Percentiles rank a stretch among this genome's conserved stretches.
These are phyloP conservation scores for Coniochaeta sp. DNA, from an alignment of 2,329 filamentous ascomycete genomes.

Conservation along the genomic window DNA sequence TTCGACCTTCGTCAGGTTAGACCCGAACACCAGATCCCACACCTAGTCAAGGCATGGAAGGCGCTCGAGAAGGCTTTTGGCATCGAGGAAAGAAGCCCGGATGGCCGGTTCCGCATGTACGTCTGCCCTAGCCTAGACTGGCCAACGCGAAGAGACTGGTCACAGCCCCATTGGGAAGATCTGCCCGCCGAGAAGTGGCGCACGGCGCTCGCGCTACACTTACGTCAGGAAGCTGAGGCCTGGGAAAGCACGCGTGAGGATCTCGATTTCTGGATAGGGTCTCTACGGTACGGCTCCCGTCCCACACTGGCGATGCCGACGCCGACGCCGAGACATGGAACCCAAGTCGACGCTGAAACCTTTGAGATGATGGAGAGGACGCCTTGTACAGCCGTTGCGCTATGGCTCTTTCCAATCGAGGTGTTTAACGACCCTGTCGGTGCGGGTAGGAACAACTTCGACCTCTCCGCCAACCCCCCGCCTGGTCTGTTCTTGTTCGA, in stretches of 20 bases:
- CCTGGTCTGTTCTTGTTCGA: not conserved
- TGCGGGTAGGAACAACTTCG: not conserved
- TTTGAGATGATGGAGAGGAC: not conserved
- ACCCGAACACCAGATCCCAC: not conserved
- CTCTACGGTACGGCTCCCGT: not conserved
- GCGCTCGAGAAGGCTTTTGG: slow-evolving; percentile 4
- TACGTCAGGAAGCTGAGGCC: not conserved
- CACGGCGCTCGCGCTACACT: not conserved
- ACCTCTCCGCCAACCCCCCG: not conserved
- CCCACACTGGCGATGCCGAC: not conserved
- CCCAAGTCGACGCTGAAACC: not conserved
- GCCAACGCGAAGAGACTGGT: not conserved
- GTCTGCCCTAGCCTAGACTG: not conserved
- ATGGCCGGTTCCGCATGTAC: not conserved
- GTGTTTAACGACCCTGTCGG: not conserved
- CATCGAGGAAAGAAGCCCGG: not conserved
- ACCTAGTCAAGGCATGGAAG: not conserved
- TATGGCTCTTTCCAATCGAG: not conserved
- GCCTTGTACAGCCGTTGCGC: not conserved
- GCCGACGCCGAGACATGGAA: not conserved
- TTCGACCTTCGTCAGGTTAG: slow-evolving; percentile 4
- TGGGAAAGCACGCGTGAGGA: not conserved
- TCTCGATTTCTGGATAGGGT: not conserved
- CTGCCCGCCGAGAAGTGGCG: not conserved
- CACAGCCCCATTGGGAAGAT: not conserved